Conservation (phyloP, 352 stramenopile genomes). For the Phytophthora lateralis region DNA sequence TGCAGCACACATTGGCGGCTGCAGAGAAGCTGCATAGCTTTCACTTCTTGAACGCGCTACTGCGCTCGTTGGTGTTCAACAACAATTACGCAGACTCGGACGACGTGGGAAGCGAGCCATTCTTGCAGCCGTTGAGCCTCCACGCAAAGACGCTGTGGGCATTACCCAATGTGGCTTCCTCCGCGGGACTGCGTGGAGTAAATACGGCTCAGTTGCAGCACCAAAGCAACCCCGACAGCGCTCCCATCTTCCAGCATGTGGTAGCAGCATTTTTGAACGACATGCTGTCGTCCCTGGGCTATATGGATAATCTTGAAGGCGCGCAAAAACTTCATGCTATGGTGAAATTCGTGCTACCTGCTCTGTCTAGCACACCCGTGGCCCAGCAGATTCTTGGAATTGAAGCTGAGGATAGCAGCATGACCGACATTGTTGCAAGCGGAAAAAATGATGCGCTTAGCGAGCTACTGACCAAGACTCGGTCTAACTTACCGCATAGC, state of each 20-base stretch:
- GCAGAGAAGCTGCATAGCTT: constrained; percentile 57
- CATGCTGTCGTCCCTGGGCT: constrained; percentile 55
- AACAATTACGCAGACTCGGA: constrained; percentile 31
- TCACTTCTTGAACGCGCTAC: constrained; percentile 54
- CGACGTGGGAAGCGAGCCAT: constrained; percentile 12
- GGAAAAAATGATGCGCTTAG: constrained; percentile 17
- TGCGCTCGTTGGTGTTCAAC: constrained; percentile 49
- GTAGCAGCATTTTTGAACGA: constrained; percentile 66
- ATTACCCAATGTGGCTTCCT: constrained; percentile 31
- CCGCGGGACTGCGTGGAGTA: constrained; percentile 10
- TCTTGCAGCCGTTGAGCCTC: constrained; percentile 37
- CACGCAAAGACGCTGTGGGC: constrained; percentile 37
- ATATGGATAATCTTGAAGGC: constrained; percentile 52
- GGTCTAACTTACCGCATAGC: constrained; percentile 41
- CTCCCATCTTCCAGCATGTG: constrained; percentile 54
- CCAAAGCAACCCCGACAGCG: constrained; percentile 8
- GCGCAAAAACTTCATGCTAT: constrained; percentile 62
- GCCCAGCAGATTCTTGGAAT: constrained; percentile 42
- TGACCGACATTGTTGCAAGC: constrained; percentile 13
- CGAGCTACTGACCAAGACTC: constrained; percentile 41
- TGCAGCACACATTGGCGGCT: constrained; percentile 49
- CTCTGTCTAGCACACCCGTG: constrained; percentile 47
- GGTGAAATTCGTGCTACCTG: constrained; percentile 63
- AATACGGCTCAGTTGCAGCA: constrained; percentile 3
- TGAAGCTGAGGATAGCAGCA: constrained; percentile 20